Base-by-base conservation (phyloP, 768 basidiomycete genomes). In the Polyporus arcularius region DNA sequence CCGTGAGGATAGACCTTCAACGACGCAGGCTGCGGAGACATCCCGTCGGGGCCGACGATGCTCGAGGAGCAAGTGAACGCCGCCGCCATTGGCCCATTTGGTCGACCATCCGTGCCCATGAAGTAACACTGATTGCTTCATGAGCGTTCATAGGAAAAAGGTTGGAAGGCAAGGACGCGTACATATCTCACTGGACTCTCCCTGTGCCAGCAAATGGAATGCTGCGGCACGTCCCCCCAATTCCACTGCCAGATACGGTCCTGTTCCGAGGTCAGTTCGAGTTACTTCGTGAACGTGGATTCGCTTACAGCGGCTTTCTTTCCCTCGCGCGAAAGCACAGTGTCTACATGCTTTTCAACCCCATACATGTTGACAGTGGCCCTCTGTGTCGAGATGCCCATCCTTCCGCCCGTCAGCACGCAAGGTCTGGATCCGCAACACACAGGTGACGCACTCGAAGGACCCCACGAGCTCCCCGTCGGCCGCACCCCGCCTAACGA, bases 381-480 rank as follows among this genome's bases (percentile, higher is more conserved):
- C 15, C 62, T 58, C 60, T 62, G 58, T 8, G 65, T 52, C 26
- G 66, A 66, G 28, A 66, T 54, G n/a, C 68, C 68, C 68, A 70
- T 70, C 48, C 68, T 70, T 40, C 15, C 31, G 9, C 35, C 14
- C 39, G 21, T 26, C 38, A 21, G 40, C 31, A 6, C 31, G 10
- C 9, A 10, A n/a, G 48, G 1, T 9, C 32, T 28, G 5, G 30
- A 30, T 41, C 31, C 9, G 16, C 49, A 58, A n/a, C 52, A 40
- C 58, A 55, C 4, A 18, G 31, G 42, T 21, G 11, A 65, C 75
- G 15, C 53, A 82, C 78, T 83, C 81, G 65, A 83, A 83, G 45
- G 82, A 79, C 11, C 79, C 81, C 11, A 83, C 73, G 0, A 78
- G 43, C 31, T 81, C 78, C 0, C 81, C 80, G 16, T 77, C 71